Base-by-base conservation (phyloP, 768 basidiomycete species). In the Lactarius quietus region DNA sequence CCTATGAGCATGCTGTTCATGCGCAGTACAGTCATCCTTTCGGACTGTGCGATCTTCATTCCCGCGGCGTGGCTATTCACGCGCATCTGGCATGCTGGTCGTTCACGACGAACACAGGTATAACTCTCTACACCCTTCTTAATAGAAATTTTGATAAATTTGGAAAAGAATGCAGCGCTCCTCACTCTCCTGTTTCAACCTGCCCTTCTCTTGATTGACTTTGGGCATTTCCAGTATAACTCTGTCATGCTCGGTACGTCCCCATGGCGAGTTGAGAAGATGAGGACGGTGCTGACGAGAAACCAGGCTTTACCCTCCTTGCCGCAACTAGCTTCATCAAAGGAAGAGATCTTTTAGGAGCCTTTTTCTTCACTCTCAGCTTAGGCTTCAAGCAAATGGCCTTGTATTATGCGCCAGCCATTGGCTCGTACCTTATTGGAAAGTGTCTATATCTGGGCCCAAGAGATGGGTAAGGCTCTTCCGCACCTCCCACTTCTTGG, bases 331-430 rank as follows among this genome's bases (percentile, higher is more conserved):
- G 83, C 69, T 91, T 96, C 52, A 84, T 87, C 1, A 74, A 72
- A 3, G 89, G 84, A 3, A 80, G 82, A 23, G 95, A 98, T 73
- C 74, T 90, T 3, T 67, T 87, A 1, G 96, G 91, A 6, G 90
- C 93, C 5, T 73, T 92, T 18, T 85, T 80, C 63, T 96, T 98
- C 70, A 89, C 93, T 6, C 78, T 87, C n/a, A 90, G 90, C 68
- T 82, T 98, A 23, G 84, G 89, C 3, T 95, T 96, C 81, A 97
- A 97, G 75, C 95, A 98, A 73, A 97, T 98, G 95, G 89, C 92
- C 3, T 78, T 97, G 31, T 96, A 97, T 73, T 98, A 95, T 73
- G 89, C 92, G 0, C 93, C 95, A 2, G 94, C 90, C 0, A 84
- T 98, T n/a, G 95, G 93, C 41, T 85, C 89, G 0, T 98, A 95